A percentile compares a stretch with the other conserved stretches of the same genome.
phyloP scores from a whole-genome alignment of 2,329 filamentous ascomycete species.

The Calonectria hawksworthii region DNA sequence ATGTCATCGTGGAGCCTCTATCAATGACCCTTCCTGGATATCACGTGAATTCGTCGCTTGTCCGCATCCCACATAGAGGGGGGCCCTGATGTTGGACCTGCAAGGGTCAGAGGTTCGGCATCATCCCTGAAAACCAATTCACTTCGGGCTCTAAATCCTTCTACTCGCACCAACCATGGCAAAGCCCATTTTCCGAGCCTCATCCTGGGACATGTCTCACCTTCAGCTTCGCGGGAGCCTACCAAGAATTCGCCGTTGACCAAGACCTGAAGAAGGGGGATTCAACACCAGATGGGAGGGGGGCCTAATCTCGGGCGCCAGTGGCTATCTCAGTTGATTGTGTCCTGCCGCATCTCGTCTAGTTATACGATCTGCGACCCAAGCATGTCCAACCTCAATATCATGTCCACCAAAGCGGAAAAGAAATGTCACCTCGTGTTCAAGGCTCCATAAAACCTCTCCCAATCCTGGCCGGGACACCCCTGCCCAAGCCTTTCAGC shows the following conservation, averaged over 20 bases:
- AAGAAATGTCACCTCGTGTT: slow-evolving; percentile 26
- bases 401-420: neutral
- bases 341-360: slow-evolving; percentile 11
- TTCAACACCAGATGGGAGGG: neutral
- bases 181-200: neutral
- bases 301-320: slow-evolving; percentile 3
- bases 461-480: slow-evolving; percentile 3
- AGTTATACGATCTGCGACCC: slow-evolving; percentile 17
- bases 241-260: neutral
- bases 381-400: slow-evolving; percentile 2
- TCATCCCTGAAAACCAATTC: neutral
- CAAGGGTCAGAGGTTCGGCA: neutral
- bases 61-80: neutral
- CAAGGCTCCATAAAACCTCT: slow-evolving; percentile 4
- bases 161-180: neutral
- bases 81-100: neutral
- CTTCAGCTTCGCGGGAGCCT: neutral
- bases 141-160: neutral
- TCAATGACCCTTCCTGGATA: neutral
- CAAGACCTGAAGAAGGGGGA: neutral
- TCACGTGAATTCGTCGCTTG: neutral
- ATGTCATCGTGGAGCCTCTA: neutral
- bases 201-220: neutral
- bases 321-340: neutral
- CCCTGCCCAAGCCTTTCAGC: neutral